Evolutionary conservation across 306 rosid genomes (phyloP).

Genomic region (Bauhinia variegata): DNA sequence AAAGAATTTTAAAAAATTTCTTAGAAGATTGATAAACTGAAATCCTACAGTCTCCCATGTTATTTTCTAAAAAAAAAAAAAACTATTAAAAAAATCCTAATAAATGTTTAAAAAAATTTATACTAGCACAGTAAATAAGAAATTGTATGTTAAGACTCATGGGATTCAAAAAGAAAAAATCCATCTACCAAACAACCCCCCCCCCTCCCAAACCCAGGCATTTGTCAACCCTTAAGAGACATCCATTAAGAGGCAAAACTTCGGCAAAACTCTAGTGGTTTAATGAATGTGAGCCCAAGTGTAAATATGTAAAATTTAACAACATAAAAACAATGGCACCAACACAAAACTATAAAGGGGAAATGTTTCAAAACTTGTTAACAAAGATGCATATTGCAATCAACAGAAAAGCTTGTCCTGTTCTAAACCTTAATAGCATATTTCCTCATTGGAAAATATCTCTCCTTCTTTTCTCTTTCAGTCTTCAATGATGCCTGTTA

Average conservation of each 20-base stretch:
- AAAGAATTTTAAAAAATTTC: no score
- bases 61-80: no score
- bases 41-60: no score
- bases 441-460: slow-evolving; percentile 83
- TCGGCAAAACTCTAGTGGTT: not conserved
- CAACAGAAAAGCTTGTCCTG: slow-evolving; percentile 6
- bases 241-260: slow-evolving; percentile 10
- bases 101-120: no score
- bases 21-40: no score
- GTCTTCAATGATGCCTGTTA: slow-evolving; percentile 76
- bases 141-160: no score
- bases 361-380: slow-evolving; percentile 40
- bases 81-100: no score
- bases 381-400: not conserved
- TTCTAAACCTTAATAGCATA: slow-evolving; percentile 82
- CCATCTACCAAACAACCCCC: no score
- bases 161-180: no score
- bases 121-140: no score
- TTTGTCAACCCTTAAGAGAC: not conserved
- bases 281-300: not conserved
- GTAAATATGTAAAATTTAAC: slow-evolving; percentile 13
- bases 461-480: slow-evolving; percentile 69
- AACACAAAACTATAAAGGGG: no score
- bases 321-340: not conserved
- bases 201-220: no score